Evolutionary conservation across 805 yeast species (phyloP).

Genomic region (Millerozyma acaciae): DNA sequence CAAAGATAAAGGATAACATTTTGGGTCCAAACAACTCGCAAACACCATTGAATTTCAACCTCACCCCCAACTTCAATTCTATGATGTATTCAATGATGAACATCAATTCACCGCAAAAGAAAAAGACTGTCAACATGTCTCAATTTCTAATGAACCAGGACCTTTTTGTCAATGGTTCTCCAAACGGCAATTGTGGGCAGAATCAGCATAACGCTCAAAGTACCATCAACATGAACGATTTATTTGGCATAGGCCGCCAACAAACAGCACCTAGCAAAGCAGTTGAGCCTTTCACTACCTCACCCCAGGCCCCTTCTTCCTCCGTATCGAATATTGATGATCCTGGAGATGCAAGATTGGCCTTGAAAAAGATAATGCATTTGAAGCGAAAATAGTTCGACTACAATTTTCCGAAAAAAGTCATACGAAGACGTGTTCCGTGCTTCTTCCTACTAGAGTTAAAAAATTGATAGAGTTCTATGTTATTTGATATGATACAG

Average conservation of each 20-base stretch:
- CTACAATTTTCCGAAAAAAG: too few species aligned
- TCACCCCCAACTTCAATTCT: conserved; percentile 39
- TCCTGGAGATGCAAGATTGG: conserved; percentile 35
- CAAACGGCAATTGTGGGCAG: conserved; percentile 2
- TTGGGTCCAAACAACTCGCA: conserved; percentile 23
- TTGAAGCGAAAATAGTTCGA: conserved; percentile 27
- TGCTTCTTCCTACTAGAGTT: background rate
- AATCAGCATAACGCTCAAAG: conserved; percentile 2
- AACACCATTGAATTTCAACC: conserved; percentile 31
- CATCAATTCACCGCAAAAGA: conserved; percentile 28
- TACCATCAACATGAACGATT: conserved; percentile 17
- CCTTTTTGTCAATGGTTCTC: conserved; percentile 16
- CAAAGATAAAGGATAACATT: conserved; percentile 26
- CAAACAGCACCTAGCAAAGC: background rate
- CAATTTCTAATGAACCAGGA: conserved; percentile 27
- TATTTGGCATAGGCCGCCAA: conserved; percentile 10
- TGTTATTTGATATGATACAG: background rate
- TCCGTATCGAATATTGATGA: conserved; percentile 17
- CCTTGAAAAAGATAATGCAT: conserved; percentile 33
- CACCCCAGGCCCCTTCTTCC: conserved; percentile 8
- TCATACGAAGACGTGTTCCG: too few species aligned
- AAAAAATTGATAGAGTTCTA: background rate
- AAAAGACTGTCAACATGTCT: conserved; percentile 12
- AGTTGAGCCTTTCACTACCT: conserved; percentile 2
- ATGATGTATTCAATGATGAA: conserved; percentile 36